Evolutionary conservation across 345 rosid species (phyloP).

Genomic region (Dipteronia dyeriana): DNA sequence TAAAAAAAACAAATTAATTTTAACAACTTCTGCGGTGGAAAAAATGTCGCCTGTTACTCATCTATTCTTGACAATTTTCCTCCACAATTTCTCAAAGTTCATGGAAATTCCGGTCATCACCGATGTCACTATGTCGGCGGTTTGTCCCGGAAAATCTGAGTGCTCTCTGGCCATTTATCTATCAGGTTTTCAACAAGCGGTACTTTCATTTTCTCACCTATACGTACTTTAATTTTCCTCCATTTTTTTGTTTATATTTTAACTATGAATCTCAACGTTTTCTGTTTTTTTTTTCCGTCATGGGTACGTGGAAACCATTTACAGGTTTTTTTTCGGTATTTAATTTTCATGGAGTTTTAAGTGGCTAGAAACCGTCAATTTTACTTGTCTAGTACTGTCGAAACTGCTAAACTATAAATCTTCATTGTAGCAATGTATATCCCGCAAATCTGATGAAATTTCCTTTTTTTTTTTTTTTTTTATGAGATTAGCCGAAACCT

Average conservation of each 20-base stretch:
- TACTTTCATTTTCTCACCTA: slow-evolving; percentile 9
- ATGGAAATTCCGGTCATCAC: slow-evolving; percentile 41
- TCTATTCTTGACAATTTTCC: slow-evolving; percentile 35
- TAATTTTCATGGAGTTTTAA: background rate
- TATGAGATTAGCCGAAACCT: too few relatives aligned
- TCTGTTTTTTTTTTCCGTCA: too few relatives aligned
- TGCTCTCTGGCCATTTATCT: slow-evolving; percentile 50
- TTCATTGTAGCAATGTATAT: too few relatives aligned
- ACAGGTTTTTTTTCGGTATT: background rate
- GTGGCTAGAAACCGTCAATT: background rate
- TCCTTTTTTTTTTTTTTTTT: too few relatives aligned
- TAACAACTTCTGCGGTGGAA: slow-evolving; percentile 20
- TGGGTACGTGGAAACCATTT: too few relatives aligned
- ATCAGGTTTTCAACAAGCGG: slow-evolving; percentile 46
- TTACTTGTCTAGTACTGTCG: background rate
- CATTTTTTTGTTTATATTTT: background rate
- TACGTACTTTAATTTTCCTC: too few relatives aligned
- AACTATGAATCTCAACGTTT: too few relatives aligned
- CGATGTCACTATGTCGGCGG: slow-evolving; percentile 44
- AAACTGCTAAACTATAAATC: background rate
- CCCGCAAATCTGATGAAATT: too few relatives aligned
- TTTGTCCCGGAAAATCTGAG: slow-evolving; percentile 43
- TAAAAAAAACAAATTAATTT: too few relatives aligned
- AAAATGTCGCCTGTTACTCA: slow-evolving; percentile 26
- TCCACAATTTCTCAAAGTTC: slow-evolving; percentile 28